phyloP scores from a whole-genome alignment of 2,329 filamentous ascomycete species.

The Drechslerella dactyloides region DNA sequence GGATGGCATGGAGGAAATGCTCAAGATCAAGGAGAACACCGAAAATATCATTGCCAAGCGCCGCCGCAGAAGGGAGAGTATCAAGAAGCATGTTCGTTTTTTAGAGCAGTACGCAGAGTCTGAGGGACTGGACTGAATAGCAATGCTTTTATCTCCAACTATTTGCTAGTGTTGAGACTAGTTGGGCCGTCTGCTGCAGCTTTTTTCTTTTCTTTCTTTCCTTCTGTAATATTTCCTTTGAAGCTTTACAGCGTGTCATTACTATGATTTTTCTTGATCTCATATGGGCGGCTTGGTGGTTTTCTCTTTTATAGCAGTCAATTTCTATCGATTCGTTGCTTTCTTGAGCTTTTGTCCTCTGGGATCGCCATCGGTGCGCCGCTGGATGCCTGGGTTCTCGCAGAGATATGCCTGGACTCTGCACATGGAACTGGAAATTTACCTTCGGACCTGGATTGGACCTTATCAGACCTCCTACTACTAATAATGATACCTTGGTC shows the following conservation, averaged over 20 bases:
- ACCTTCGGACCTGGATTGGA: slow-evolving; percentile 1
- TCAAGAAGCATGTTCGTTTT: slow-evolving; percentile 51
- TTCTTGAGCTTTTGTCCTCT: slow-evolving; percentile 7
- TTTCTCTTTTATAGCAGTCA: slow-evolving; percentile 9
- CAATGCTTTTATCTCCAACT: background rate
- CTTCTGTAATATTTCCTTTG: slow-evolving; percentile 24
- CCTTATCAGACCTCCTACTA: background rate
- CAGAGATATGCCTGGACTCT: too few species aligned
- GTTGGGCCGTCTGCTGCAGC: too few species aligned
- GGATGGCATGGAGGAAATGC: slow-evolving; percentile 50
- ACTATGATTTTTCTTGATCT: slow-evolving; percentile 4
- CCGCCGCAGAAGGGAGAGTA: slow-evolving; percentile 48
- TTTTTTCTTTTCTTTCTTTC: slow-evolving; percentile 9
- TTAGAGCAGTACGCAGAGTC: slow-evolving; percentile 50
- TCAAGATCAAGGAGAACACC: slow-evolving; percentile 49
- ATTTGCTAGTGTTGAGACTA: too few species aligned
- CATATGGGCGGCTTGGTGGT: slow-evolving; percentile 19
- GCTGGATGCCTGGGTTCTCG: too few species aligned
- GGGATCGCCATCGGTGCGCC: background rate
- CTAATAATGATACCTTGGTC: too few species aligned
- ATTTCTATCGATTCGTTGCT: slow-evolving; percentile 8
- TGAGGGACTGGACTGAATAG: slow-evolving; percentile 37
- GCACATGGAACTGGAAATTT: too few species aligned
- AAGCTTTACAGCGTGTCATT: background rate
- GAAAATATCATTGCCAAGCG: slow-evolving; percentile 48